phyloP scores from a whole-genome alignment of 331 rosid species.

The Pyracantha coccinea region DNA sequence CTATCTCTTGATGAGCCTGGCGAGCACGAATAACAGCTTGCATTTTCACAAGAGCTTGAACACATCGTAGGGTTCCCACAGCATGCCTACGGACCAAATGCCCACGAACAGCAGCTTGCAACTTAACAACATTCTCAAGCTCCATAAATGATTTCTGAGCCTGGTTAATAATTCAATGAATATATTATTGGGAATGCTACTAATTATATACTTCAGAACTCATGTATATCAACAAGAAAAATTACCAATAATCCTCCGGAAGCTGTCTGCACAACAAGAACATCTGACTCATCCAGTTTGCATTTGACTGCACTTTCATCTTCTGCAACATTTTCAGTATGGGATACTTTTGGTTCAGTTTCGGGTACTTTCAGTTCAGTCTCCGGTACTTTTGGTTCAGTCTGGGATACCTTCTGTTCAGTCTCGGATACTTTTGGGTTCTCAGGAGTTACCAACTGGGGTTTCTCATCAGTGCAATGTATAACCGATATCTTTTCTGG shows the following conservation, averaged over 20 bases:
- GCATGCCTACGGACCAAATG: constrained; percentile 90
- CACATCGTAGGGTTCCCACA: constrained; percentile 74
- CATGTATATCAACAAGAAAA: constrained; percentile 8
- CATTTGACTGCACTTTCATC: constrained; percentile 36
- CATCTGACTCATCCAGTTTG: constrained; percentile 40
- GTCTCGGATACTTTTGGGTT: constrained; percentile 30
- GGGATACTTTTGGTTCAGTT: not conserved
- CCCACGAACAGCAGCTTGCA: constrained; percentile 96
- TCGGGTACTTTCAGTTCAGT: constrained; percentile 13
- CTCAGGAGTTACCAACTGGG: constrained; percentile 32
- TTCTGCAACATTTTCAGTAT: constrained; percentile 25
- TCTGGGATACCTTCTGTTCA: not conserved
- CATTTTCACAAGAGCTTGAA: constrained; percentile 73
- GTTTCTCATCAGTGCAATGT: constrained; percentile 47
- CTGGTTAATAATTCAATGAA: constrained; percentile 24
- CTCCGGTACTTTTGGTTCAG: not conserved
- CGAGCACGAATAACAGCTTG: constrained; percentile 85
- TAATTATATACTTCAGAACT: constrained; percentile 1
- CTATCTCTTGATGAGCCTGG: constrained; percentile 18
- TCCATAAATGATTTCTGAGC: constrained; percentile 44
- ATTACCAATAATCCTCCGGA: constrained; percentile 67
- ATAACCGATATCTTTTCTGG: constrained; percentile 41
- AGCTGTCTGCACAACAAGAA: constrained; percentile 60
- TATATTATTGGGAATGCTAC: not conserved
- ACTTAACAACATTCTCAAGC: constrained; percentile 57